A percentile compares a stretch with the other conserved stretches of the same genome.
These are phyloP conservation scores for Euptelea pleiosperma DNA, from an alignment of 164 flowering plant genomes.

Conservation along the genomic window DNA sequence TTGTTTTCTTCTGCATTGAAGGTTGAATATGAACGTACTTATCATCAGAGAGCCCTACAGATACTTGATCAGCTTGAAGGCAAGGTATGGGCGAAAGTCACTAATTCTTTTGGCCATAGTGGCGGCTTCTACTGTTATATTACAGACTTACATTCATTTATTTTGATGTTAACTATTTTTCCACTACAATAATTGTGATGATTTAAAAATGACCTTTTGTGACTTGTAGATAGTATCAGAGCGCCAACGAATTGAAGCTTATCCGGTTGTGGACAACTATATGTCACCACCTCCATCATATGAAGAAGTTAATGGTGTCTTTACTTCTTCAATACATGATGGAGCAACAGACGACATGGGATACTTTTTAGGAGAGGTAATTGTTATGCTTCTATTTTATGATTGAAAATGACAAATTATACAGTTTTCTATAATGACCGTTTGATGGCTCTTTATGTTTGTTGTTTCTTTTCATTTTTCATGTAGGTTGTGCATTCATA, in stretches of 20 bases:
- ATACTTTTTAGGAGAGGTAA: too few species aligned
- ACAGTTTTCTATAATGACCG: not conserved
- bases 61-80: too few species aligned
- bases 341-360: too few species aligned
- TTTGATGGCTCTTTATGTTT: not conserved
- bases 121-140: not conserved
- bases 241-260: too few species aligned
- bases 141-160: not conserved
- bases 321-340: too few species aligned
- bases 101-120: not conserved
- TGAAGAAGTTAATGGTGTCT: too few species aligned
- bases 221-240: slow-evolving; percentile 51
- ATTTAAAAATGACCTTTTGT: not conserved
- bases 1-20: slow-evolving; percentile 19
- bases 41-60: too few species aligned
- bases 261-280: too few species aligned
- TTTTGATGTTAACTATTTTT: not conserved
- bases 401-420: not conserved
- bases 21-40: slow-evolving; percentile 79
- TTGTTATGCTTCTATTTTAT: too few species aligned
- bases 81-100: slow-evolving; percentile 39
- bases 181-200: slow-evolving; percentile 1
- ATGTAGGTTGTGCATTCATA: too few species aligned
- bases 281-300: too few species aligned
- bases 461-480: too few species aligned